Evolutionary conservation across 225 moss, liverwort and hornwort species (phyloP), one percentile per base, ranked within the genome.

Genomic region (Sphagnum contortum): DNA sequence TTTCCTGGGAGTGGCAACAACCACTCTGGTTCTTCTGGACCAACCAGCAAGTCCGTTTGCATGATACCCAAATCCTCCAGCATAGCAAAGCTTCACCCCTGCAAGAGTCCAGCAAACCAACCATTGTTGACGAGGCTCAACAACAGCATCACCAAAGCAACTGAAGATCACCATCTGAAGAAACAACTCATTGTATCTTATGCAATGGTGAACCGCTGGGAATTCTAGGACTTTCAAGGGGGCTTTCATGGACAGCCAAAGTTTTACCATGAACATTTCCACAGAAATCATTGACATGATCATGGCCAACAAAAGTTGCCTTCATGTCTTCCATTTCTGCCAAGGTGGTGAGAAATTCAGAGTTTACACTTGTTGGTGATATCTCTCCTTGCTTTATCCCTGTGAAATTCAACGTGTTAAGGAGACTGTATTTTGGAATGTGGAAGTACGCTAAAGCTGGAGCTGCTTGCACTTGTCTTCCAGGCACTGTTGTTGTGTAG

Each of bases 31-130:
- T 29, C 88, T 75, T 65, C 88, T 71, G 3, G 82, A 75, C 88
- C 88, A 88, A 64, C 88, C 88, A 9, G 78, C 85, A 55, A 64
- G 62, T 4, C 88, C 88, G 55, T 88, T 82, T 10, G 88, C 88
- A 72, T 88, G 88, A 48, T 85, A 88, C 3, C 88, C 88, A 44
- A 88, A 88, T 48, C 82, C 85, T 45, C 88, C 85, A 12, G 73
- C 79, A 12, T 85, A 88, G 61, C 88, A 88, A 8, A 88, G 50
- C 54, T 76, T 80, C 12, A 80, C 12, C 47, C 80, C 85, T 76
- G 64, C 72, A 67, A 49, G 44, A 10, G 9, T 3, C 52, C 6
- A 52, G 52, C 7, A 52, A 5, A 52, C 9, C 52, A 52, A 52
- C 52, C 29, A 1, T 29, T 29, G 29, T 29, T 1, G 1, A 29